phyloP scores from a whole-genome alignment of 495 filamentous ascomycete genomes.

The Penicillium goetzii region DNA sequence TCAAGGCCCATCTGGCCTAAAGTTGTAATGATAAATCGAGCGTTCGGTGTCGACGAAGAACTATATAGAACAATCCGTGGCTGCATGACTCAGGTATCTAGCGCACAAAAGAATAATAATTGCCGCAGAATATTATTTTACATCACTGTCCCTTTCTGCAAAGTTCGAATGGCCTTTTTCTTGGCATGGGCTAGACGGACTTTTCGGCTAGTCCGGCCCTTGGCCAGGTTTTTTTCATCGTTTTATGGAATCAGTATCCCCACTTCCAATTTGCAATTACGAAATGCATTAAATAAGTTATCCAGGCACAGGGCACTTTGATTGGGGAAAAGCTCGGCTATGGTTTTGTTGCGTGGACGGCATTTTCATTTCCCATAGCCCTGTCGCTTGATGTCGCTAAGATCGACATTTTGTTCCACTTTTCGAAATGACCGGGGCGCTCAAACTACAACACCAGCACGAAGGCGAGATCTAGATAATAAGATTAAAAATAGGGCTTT shows the following conservation, averaged over 20 bases:
- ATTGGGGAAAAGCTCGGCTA: not conserved
- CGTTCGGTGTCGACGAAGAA: not conserved
- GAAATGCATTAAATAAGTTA: not conserved
- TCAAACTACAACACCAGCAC: not conserved
- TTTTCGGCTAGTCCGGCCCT: not conserved
- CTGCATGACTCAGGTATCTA: not conserved
- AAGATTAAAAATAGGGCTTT: not conserved
- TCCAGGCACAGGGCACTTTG: not conserved
- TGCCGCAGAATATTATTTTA: not conserved
- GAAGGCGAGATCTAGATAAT: not conserved
- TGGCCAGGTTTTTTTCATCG: not conserved
- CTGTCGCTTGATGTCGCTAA: not conserved
- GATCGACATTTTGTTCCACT: not conserved
- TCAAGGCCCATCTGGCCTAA: not conserved
- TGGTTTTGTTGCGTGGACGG: not conserved
- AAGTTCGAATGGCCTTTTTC: not conserved
- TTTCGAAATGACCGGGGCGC: conserved; percentile 1
- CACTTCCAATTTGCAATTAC: not conserved
- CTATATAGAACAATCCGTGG: not conserved
- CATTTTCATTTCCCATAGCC: not conserved
- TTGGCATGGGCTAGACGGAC: not conserved
- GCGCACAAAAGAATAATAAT: not conserved
- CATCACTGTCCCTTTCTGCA: not conserved
- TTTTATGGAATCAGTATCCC: not conserved
- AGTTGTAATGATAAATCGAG: not conserved